phyloP scores from a whole-genome alignment of 345 rosid genomes.

The Draba incana region DNA sequence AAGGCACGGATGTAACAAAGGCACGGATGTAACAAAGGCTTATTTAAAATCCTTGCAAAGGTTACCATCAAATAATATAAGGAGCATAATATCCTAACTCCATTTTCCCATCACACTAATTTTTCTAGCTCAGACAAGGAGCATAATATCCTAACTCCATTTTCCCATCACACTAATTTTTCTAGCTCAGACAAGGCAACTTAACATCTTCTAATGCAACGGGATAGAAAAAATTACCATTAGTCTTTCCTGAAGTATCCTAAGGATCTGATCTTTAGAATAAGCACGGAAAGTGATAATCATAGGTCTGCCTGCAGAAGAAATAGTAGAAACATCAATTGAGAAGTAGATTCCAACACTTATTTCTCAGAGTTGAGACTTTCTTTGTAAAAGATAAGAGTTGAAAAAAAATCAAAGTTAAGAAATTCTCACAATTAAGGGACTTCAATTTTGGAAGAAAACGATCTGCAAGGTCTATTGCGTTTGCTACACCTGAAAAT shows the following conservation, averaged over 20 bases:
- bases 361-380: neutral
- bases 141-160: no score
- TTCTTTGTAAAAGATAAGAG: neutral
- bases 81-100: no score
- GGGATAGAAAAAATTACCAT: conserved; percentile 48
- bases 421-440: conserved; percentile 57
- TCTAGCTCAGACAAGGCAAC: neutral
- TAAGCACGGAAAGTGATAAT: conserved; percentile 77
- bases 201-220: neutral
- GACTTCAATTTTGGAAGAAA: conserved; percentile 83
- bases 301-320: conserved; percentile 65
- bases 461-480: conserved; percentile 83
- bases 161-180: neutral
- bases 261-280: conserved; percentile 73
- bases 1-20: no score
- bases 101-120: neutral
- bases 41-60: no score
- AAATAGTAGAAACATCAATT: conserved; percentile 18
- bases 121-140: neutral
- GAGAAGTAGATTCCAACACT: neutral
- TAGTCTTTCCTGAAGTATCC: conserved; percentile 79
- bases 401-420: neutral
- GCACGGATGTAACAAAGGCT: no score
- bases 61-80: no score
- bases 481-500: conserved; percentile 78